phyloP scores from a whole-genome alignment of 768 basidiomycete genomes.

The Russula abietina region DNA sequence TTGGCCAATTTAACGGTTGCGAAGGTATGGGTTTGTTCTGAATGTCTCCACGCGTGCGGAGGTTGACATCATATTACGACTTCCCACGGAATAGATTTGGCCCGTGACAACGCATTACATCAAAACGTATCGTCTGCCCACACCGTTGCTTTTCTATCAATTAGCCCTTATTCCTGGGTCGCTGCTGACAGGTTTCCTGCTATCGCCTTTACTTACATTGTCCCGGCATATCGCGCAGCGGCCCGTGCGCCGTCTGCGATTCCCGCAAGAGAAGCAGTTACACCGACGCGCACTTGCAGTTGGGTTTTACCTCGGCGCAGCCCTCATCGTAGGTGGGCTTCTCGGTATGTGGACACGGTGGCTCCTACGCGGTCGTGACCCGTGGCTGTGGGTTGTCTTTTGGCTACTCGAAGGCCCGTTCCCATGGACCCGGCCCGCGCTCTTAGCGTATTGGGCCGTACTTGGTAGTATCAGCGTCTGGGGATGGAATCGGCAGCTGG shows the following conservation, averaged over 20 bases:
- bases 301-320: slow-evolving; percentile 73
- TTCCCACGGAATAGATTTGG: slow-evolving; percentile 52
- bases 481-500: slow-evolving; percentile 90
- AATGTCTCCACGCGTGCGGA: background rate
- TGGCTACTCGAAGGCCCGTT: slow-evolving; percentile 72
- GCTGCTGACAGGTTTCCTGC: slow-evolving; percentile 84
- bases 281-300: slow-evolving; percentile 79
- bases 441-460: slow-evolving; percentile 81
- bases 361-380: slow-evolving; percentile 74
- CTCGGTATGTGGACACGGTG: slow-evolving; percentile 92
- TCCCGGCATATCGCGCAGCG: slow-evolving; percentile 88
- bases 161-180: slow-evolving; percentile 89
- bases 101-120: slow-evolving; percentile 75
- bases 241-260: slow-evolving; percentile 73
- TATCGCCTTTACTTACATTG: slow-evolving; percentile 89
- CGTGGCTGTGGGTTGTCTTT: slow-evolving; percentile 79
- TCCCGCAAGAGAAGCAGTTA: slow-evolving; percentile 74
- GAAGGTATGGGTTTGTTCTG: slow-evolving; percentile 45
- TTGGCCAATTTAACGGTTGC: slow-evolving; percentile 78
- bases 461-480: slow-evolving; percentile 81
- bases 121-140: slow-evolving; percentile 88
- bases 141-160: slow-evolving; percentile 87
- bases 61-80: background rate
- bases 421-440: slow-evolving; percentile 70
- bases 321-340: slow-evolving; percentile 71